phyloP scores from a whole-genome alignment of 148 eudicot species.

The Tetragonia tetragonoides region DNA sequence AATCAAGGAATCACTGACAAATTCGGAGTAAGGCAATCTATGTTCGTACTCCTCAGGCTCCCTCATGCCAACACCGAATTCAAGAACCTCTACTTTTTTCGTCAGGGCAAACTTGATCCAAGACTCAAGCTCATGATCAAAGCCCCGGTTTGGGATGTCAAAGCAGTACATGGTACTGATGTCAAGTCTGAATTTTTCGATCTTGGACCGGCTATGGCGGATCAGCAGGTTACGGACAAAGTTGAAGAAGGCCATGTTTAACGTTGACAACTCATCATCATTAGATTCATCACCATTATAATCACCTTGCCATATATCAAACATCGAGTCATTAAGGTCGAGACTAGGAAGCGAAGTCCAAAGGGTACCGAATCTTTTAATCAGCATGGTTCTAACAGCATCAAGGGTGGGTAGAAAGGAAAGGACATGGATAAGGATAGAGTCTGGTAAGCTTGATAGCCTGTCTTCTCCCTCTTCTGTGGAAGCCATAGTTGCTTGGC shows the following conservation, averaged over 20 bases:
- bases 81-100: slow-evolving; percentile 23
- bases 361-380: slow-evolving; percentile 16
- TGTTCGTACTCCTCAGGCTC: background rate
- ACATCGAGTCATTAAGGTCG: background rate
- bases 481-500: background rate
- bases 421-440: slow-evolving; percentile 25
- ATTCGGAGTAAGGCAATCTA: background rate
- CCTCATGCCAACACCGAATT: slow-evolving; percentile 1
- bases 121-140: background rate
- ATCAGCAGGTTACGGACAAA: slow-evolving; percentile 11
- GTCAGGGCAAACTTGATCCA: slow-evolving; percentile 14
- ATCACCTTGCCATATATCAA: background rate
- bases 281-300: background rate
- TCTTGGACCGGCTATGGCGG: slow-evolving; percentile 6
- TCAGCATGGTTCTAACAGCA: slow-evolving; percentile 19
- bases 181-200: slow-evolving; percentile 12
- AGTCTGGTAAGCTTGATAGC: slow-evolving; percentile 20
- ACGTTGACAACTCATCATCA: background rate
- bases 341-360: slow-evolving; percentile 21
- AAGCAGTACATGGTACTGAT: background rate
- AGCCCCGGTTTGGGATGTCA: background rate
- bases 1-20: slow-evolving; percentile 9
- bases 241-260: background rate
- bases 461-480: slow-evolving; percentile 11
- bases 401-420: slow-evolving; percentile 26